Conservation (phyloP, 768 basidiomycete genomes). For the Leccinum truebloodii region DNA sequence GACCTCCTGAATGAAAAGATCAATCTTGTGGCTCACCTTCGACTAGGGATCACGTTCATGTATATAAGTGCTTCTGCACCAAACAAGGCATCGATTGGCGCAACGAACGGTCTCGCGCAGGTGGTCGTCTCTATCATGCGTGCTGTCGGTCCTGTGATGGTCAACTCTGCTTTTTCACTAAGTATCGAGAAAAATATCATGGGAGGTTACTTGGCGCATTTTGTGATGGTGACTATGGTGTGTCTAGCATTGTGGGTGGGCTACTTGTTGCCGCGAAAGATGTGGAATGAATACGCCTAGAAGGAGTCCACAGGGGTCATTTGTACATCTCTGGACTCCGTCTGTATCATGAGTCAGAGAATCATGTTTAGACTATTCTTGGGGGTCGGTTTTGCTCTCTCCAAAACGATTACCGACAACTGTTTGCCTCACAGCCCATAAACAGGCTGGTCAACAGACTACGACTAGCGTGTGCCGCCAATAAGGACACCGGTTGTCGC, state of each 20-base stretch:
- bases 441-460: too few species aligned
- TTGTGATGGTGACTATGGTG: slow-evolving; percentile 34
- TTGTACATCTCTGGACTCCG: slow-evolving; percentile 24
- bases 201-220: slow-evolving; percentile 59
- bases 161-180: slow-evolving; percentile 31
- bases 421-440: too few species aligned
- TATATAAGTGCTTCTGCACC: slow-evolving; percentile 66
- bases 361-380: slow-evolving; percentile 21
- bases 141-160: slow-evolving; percentile 28
- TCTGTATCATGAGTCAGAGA: slow-evolving; percentile 27
- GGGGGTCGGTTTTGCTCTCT: slow-evolving; percentile 7
- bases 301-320: slow-evolving; percentile 15
- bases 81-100: slow-evolving; percentile 68
- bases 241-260: slow-evolving; percentile 32
- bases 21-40: not conserved
- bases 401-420: slow-evolving; percentile 9
- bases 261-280: slow-evolving; percentile 34
- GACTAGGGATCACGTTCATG: slow-evolving; percentile 65
- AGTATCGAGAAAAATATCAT: slow-evolving; percentile 40
- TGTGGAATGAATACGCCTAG: slow-evolving; percentile 3
- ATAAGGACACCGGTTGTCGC: too few species aligned
- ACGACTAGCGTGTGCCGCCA: too few species aligned
- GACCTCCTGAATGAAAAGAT: not conserved
- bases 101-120: slow-evolving; percentile 61
- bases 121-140: slow-evolving; percentile 31